Evolutionary conservation across 441 rosid genomes (phyloP).

Genomic region (Euphorbia celastroides): DNA sequence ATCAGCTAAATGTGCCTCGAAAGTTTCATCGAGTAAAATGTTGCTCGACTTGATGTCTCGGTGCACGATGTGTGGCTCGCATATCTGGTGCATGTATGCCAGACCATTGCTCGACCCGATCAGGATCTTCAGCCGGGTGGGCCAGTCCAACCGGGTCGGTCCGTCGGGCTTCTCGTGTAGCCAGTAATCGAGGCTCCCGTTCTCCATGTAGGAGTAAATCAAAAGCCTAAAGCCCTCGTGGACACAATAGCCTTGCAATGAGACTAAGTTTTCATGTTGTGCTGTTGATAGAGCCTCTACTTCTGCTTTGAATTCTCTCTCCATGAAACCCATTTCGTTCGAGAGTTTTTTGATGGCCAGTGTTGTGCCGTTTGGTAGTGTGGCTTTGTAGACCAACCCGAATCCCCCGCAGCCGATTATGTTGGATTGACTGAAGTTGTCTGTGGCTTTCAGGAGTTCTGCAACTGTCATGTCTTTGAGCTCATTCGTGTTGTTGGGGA

Average conservation of each 20-base stretch:
- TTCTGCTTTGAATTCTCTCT: slow-evolving; percentile 55
- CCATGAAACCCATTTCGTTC: slow-evolving; percentile 50
- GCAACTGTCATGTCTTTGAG: slow-evolving; percentile 29
- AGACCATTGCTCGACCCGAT: slow-evolving; percentile 65
- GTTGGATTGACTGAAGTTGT: slow-evolving; percentile 45
- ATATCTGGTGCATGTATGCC: slow-evolving; percentile 66
- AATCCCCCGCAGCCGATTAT: slow-evolving; percentile 64
- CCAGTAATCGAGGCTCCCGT: slow-evolving; percentile 62
- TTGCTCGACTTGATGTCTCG: slow-evolving; percentile 69
- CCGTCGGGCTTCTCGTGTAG: slow-evolving; percentile 40
- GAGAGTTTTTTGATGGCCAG: slow-evolving; percentile 63
- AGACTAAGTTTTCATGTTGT: slow-evolving; percentile 48
- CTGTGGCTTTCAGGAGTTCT: slow-evolving; percentile 39
- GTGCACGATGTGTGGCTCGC: slow-evolving; percentile 58
- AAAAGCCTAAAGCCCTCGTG: slow-evolving; percentile 48
- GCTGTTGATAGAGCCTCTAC: slow-evolving; percentile 49
- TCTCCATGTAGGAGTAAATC: slow-evolving; percentile 61
- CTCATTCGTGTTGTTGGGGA: slow-evolving; percentile 24
- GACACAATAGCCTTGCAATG: slow-evolving; percentile 49
- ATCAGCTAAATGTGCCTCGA: slow-evolving; percentile 68
- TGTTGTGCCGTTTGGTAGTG: slow-evolving; percentile 46
- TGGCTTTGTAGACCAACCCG: slow-evolving; percentile 63
- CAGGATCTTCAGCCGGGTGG: slow-evolving; percentile 44
- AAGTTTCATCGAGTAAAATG: slow-evolving; percentile 63
- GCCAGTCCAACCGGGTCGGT: slow-evolving; percentile 44